A percentile compares a stretch with the other conserved stretches of the same genome.
Evolutionary conservation across 1,284 basidiomycete genomes (phyloP).

Genomic region (Heimioporus retisporus): DNA sequence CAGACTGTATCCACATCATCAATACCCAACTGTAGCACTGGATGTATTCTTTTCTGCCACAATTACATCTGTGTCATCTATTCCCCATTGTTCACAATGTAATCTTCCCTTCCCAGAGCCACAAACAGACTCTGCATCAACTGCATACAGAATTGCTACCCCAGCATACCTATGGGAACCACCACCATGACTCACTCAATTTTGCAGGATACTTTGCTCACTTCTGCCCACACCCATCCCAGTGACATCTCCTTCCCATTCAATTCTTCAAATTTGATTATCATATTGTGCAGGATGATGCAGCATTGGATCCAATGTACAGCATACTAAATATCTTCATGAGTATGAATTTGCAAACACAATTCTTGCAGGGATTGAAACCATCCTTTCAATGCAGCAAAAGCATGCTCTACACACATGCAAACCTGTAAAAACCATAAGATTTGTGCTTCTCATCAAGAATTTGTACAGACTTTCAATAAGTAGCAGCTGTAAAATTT

Average conservation of each 20-base stretch:
- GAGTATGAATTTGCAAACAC: neutral
- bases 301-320: slow-evolving; percentile 6
- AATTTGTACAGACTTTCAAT: slow-evolving; percentile 9
- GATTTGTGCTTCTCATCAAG: too few relatives aligned
- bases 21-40: neutral
- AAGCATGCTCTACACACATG: slow-evolving; percentile 7
- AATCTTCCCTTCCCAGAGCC: neutral
- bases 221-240: neutral
- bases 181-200: neutral
- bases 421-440: neutral
- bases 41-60: neutral
- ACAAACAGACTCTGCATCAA: neutral
- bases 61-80: neutral
- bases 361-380: slow-evolving; percentile 6
- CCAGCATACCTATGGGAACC: neutral
- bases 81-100: neutral
- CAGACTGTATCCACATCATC: neutral
- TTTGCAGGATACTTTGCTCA: neutral
- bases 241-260: neutral
- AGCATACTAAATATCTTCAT: neutral
- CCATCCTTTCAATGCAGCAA: slow-evolving; percentile 5
- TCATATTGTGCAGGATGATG: slow-evolving; percentile 10
- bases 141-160: neutral
- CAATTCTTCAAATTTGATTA: neutral
- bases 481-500: slow-evolving; percentile 2